A percentile compares a stretch with the other conserved stretches of the same genome.
Conservation (phyloP, 257 asterid genomes). For the Solanum sitiens region DNA sequence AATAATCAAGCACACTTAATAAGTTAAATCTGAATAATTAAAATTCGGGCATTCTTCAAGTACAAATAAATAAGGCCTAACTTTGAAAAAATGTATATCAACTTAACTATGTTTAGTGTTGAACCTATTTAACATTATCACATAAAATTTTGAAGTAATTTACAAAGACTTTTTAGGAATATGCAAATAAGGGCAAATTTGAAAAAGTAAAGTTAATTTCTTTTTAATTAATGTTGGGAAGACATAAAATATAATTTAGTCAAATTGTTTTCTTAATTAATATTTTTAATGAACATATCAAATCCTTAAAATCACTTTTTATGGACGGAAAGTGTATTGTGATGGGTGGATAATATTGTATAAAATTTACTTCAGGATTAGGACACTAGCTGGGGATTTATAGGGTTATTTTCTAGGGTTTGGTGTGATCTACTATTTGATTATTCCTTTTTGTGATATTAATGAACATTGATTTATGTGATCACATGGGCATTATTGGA, state of each 20-base stretch:
- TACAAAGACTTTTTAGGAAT: not conserved
- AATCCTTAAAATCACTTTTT: not conserved
- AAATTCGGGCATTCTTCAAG: not conserved
- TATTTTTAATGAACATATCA: not conserved
- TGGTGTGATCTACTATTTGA: not conserved
- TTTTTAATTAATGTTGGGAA: not conserved
- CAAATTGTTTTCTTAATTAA: not conserved
- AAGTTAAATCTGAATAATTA: not conserved
- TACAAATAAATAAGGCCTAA: too few species aligned
- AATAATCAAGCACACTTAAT: not conserved
- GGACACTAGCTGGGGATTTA: not conserved
- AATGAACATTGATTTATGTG: not conserved
- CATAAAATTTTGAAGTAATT: not conserved
- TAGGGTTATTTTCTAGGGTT: conserved; percentile 10
- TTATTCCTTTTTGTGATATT: not conserved
- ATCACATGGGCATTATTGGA: conserved; percentile 2
- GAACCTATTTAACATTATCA: not conserved
- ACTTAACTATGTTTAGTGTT: not conserved
- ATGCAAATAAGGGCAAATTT: not conserved
- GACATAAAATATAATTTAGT: not conserved
- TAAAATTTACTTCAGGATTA: not conserved
- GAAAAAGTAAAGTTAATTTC: not conserved
- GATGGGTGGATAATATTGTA: conserved; percentile 8
- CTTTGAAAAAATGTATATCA: too few species aligned
- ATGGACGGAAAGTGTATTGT: not conserved